A percentile compares a stretch with the other conserved stretches of the same genome.
Conservation (phyloP, 2,329 filamentous ascomycete genomes). For the Pyricularia grisea region DNA sequence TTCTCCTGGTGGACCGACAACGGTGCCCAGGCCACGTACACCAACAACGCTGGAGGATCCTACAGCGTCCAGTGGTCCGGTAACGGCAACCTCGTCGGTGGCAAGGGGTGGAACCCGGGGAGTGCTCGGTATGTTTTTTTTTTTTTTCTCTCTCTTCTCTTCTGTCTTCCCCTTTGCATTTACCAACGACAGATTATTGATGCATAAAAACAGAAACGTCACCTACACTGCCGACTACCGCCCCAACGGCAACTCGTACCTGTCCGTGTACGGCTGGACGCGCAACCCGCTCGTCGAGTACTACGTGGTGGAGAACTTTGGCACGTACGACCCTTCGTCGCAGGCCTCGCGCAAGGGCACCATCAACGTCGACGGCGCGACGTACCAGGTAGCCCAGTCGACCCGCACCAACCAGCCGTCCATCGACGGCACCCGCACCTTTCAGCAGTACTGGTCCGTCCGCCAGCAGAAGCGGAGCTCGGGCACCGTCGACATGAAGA, state of each 20-base stretch:
- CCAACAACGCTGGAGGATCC: slow-evolving; percentile 24
- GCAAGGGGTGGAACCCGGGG: slow-evolving; percentile 43
- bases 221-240: slow-evolving; percentile 37
- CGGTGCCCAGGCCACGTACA: slow-evolving; percentile 26
- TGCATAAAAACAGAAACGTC: slow-evolving; percentile 29
- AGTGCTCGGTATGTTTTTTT: slow-evolving; percentile 16
- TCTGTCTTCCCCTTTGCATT: too few species aligned
- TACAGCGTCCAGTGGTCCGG: slow-evolving; percentile 29
- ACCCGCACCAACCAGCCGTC: slow-evolving; percentile 28
- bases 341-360: slow-evolving; percentile 22
- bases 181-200: too few species aligned
- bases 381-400: slow-evolving; percentile 23
- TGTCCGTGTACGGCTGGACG: slow-evolving; percentile 12
- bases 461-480: slow-evolving; percentile 37
- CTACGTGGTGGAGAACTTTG: slow-evolving; percentile 13
- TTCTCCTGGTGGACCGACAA: slow-evolving; percentile 36
- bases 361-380: slow-evolving; percentile 20
- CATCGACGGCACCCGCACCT: slow-evolving; percentile 35
- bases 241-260: slow-evolving; percentile 33
- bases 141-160: too few species aligned
- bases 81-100: slow-evolving; percentile 44
- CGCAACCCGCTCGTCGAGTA: slow-evolving; percentile 10
- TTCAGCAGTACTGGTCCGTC: slow-evolving; percentile 41
- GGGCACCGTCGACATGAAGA: slow-evolving; percentile 34
- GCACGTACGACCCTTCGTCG: slow-evolving; percentile 10